A percentile compares a stretch with the other conserved stretches of the same genome.
Conservation (phyloP, 1,284 basidiomycete species). For the Bondarzewia mesenterica region DNA sequence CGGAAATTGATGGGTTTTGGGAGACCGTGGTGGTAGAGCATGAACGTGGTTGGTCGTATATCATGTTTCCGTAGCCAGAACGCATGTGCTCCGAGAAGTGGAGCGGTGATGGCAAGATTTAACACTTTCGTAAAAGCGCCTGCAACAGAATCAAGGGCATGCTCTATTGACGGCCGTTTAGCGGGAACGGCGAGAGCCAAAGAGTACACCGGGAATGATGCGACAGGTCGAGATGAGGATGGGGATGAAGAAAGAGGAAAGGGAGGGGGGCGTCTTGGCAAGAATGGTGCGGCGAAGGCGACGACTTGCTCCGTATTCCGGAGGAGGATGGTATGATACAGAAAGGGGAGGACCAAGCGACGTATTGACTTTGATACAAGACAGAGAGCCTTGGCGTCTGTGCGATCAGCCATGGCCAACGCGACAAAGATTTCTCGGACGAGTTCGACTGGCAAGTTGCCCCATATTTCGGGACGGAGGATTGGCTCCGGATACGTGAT, state of each 20-base stretch:
- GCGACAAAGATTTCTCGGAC: slow-evolving; percentile 11
- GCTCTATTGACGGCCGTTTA: slow-evolving; percentile 12
- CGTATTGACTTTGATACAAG: slow-evolving; percentile 14
- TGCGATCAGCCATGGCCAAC: slow-evolving; percentile 8
- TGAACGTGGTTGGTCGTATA: slow-evolving; percentile 11
- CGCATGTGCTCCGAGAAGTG: slow-evolving; percentile 11
- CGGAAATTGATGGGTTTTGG: slow-evolving; percentile 11
- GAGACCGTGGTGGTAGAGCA: slow-evolving; percentile 13
- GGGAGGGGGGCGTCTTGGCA: slow-evolving; percentile 2
- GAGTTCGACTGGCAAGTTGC: slow-evolving; percentile 11
- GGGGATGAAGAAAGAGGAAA: neutral
- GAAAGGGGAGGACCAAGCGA: slow-evolving; percentile 10
- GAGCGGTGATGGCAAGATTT: slow-evolving; percentile 13
- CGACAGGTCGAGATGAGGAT: neutral
- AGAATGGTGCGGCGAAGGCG: slow-evolving; percentile 11
- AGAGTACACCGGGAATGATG: slow-evolving; percentile 6
- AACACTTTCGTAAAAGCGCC: slow-evolving; percentile 5
- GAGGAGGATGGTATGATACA: slow-evolving; percentile 12
- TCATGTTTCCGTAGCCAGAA: slow-evolving; percentile 11
- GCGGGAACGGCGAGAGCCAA: slow-evolving; percentile 13
- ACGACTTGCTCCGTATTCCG: slow-evolving; percentile 11
- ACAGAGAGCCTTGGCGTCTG: slow-evolving; percentile 10
- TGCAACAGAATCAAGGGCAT: slow-evolving; percentile 6
- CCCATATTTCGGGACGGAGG: slow-evolving; percentile 5
- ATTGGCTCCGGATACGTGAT: neutral